Conservation (phyloP, 2,329 filamentous ascomycete species). For the Arachnomyces sp. region DNA sequence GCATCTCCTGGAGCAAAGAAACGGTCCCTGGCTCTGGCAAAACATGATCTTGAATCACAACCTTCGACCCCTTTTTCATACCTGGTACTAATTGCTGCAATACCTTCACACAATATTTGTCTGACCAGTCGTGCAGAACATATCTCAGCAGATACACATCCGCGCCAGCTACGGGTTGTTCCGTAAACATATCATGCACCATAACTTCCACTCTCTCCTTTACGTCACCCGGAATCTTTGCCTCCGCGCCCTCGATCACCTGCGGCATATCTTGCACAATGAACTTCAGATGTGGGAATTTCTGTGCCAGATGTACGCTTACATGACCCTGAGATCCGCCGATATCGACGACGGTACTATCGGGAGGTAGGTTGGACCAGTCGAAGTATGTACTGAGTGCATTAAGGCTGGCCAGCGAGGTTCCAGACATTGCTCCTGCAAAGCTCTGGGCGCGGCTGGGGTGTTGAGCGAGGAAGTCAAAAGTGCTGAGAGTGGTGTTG, state of each 20-base stretch:
- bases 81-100: constrained; percentile 26
- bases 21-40: constrained; percentile 12
- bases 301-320: constrained; percentile 28
- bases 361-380: neutral
- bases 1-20: constrained; percentile 7
- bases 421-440: constrained; percentile 9
- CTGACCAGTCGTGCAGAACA: constrained; percentile 35
- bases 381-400: neutral
- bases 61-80: constrained; percentile 8
- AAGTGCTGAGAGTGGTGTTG: constrained; percentile 7
- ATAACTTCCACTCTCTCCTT: constrained; percentile 19
- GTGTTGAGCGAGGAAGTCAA: constrained; percentile 7
- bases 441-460: constrained; percentile 10
- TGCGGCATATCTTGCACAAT: constrained; percentile 39
- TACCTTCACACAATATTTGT: constrained; percentile 29
- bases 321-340: constrained; percentile 16
- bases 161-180: constrained; percentile 24
- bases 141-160: constrained; percentile 30
- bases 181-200: constrained; percentile 29
- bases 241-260: constrained; percentile 28
- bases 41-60: constrained; percentile 12
- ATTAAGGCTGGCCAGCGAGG: neutral
- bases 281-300: constrained; percentile 36
- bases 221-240: constrained; percentile 24
- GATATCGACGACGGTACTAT: constrained; percentile 34